Base-by-base conservation (phyloP, 495 filamentous ascomycete genomes). In the Aspergillus asperescens region DNA sequence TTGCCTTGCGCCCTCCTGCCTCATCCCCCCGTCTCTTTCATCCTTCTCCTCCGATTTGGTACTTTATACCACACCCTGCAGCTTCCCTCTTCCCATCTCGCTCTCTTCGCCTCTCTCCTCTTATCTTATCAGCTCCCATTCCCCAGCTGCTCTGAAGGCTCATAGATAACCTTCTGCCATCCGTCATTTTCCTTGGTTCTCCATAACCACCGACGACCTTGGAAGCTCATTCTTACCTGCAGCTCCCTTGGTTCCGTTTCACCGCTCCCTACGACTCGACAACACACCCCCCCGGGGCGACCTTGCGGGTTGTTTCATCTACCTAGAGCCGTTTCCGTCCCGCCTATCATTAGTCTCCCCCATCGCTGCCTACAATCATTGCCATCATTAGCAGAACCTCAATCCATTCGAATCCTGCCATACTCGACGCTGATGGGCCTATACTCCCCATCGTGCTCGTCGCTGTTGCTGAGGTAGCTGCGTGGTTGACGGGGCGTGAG, bases 401-500 rank as follows among this genome's bases (percentile, higher is more conserved):
- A 51, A 20, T 28, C 55, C 46, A 10, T 23, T 38, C 34, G 31
- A 42, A 37, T 42, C 48, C 52, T 24, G 19, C 47, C 38, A 48
- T 56, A 29, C 41, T 38, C 53, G 66, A 61, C 62, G 60, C 69
- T 70, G 61, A 71, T 72, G 69, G 66, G 67, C 66, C 56, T 67
- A 60, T 55, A 54, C 34, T 27, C 29, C 22, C 55, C 50, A 50
- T 55, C 57, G 53, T 58, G 44, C 15, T 35, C 35, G 59, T 54
- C 51, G 40, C 51, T 45, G 54, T 56, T 68, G 62, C 57, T 65
- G 59, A 68, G 71, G 71, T 73, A 73, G 71, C 62, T 62, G 66
- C 60, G 65, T 65, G 64, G 71, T 66, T 62, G 67, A 62, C 52
- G 54, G 61, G 63, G 61, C 31, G 63, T 62, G 52, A 61, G 58